A percentile compares a stretch with the other conserved stretches of the same genome.
Evolutionary conservation across 1,139 yeast species (phyloP).

Genomic region (Petasospora rhodanensis): DNA sequence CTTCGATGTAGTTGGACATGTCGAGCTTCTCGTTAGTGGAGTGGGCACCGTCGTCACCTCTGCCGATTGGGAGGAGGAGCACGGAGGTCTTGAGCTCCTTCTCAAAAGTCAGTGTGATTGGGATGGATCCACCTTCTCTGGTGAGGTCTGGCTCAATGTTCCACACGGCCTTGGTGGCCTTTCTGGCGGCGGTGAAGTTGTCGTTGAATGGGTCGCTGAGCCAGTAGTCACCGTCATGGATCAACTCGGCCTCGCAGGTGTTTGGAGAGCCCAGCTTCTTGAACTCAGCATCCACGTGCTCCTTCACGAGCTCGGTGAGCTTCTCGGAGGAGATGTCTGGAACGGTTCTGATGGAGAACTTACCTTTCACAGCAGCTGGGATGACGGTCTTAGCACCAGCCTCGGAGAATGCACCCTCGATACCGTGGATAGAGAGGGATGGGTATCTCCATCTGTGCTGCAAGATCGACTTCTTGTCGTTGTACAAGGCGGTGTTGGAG

Average conservation of each 20-base stretch:
- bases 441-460: slow-evolving; percentile 99
- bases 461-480: slow-evolving; percentile 74
- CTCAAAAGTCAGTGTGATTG: slow-evolving; percentile 91
- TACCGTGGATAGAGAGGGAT: slow-evolving; percentile 90
- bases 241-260: slow-evolving; percentile 62
- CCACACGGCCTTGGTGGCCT: slow-evolving; percentile 94
- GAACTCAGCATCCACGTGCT: slow-evolving; percentile 64
- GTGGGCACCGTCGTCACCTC: slow-evolving; percentile 99
- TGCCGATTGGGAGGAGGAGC: slow-evolving; percentile 90
- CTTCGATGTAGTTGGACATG: slow-evolving; percentile 83
- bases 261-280: slow-evolving; percentile 71
- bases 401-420: slow-evolving; percentile 95
- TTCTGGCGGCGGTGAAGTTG: slow-evolving; percentile 88
- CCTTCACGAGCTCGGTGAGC: slow-evolving; percentile 71
- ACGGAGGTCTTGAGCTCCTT: slow-evolving; percentile 80
- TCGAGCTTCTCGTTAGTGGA: slow-evolving; percentile 94
- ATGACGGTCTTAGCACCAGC: slow-evolving; percentile 98
- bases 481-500: slow-evolving; percentile 73
- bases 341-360: slow-evolving; percentile 94
- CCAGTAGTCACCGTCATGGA: slow-evolving; percentile 97
- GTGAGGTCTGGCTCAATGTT: slow-evolving; percentile 93
- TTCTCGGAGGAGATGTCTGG: slow-evolving; percentile 84
- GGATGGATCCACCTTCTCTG: slow-evolving; percentile 98
- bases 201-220: slow-evolving; percentile 90
- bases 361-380: slow-evolving; percentile 91